phyloP scores from a whole-genome alignment of 768 basidiomycete species.

The Lanmaoa rubissima region DNA sequence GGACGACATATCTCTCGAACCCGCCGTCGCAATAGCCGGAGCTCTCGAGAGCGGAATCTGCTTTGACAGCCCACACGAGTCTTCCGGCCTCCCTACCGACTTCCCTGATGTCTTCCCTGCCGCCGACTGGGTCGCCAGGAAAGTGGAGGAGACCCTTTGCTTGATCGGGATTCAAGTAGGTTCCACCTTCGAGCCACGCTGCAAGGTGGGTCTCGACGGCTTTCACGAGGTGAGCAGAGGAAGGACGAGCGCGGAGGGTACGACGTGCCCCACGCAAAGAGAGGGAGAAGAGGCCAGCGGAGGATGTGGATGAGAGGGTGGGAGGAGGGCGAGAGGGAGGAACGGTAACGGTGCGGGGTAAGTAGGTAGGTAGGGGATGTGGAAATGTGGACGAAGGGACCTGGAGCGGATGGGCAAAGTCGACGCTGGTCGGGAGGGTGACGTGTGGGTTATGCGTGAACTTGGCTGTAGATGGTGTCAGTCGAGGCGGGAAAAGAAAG shows the following conservation, averaged over 20 bases:
- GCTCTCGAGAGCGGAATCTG: background rate
- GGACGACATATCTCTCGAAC: constrained; percentile 78
- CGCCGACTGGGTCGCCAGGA: constrained; percentile 49
- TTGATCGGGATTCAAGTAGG: constrained; percentile 52
- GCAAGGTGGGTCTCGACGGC: constrained; percentile 65
- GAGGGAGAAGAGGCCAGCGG: constrained; percentile 74
- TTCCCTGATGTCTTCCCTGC: constrained; percentile 57
- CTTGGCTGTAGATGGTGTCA: constrained; percentile 43
- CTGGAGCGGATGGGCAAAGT: constrained; percentile 49
- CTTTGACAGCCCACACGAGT: constrained; percentile 66
- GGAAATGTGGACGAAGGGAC: constrained; percentile 62
- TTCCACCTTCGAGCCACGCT: constrained; percentile 63
- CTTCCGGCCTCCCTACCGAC: constrained; percentile 62
- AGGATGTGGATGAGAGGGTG: constrained; percentile 51
- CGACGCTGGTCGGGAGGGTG: constrained; percentile 55
- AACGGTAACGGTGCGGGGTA: constrained; percentile 57
- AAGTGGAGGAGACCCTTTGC: constrained; percentile 25
- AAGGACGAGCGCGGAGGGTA: constrained; percentile 53
- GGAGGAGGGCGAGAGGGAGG: constrained; percentile 43
- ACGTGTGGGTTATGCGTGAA: constrained; percentile 76
- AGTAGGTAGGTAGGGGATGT: constrained; percentile 67
- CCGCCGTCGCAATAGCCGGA: constrained; percentile 46
- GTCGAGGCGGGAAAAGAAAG: background rate
- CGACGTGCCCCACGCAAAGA: constrained; percentile 74
- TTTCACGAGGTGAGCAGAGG: constrained; percentile 57